phyloP scores from a whole-genome alignment of 805 yeast species.

The Kuraishia hungarica region DNA sequence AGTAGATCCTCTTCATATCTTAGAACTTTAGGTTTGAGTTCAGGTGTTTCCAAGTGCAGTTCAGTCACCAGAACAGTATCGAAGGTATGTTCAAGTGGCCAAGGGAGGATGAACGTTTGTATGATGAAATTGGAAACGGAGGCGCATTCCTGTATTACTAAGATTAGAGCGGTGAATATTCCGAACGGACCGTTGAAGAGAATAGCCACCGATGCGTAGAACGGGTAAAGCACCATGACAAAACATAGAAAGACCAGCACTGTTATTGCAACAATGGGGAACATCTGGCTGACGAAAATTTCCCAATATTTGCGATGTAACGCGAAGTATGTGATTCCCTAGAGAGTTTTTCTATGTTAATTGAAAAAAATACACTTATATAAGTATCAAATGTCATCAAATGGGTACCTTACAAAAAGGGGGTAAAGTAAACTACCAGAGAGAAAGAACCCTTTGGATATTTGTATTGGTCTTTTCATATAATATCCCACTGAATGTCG shows the following conservation, averaged over 20 bases:
- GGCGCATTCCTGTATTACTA: slow-evolving; percentile 21
- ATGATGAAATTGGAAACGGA: slow-evolving; percentile 20
- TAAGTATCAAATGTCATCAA: too few species aligned
- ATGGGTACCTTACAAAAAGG: neutral
- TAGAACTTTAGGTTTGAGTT: slow-evolving; percentile 8
- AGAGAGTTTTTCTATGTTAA: too few species aligned
- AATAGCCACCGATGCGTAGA: slow-evolving; percentile 6
- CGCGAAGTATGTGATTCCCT: neutral
- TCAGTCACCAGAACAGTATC: slow-evolving; percentile 20
- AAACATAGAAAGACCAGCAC: slow-evolving; percentile 10
- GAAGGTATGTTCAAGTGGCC: slow-evolving; percentile 19
- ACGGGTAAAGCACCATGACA: slow-evolving; percentile 1
- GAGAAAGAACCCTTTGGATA: neutral
- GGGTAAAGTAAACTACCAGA: neutral
- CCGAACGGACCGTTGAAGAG: slow-evolving; percentile 9
- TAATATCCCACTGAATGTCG: neutral
- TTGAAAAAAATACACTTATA: too few species aligned
- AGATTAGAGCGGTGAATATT: slow-evolving; percentile 16
- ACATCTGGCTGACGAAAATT: slow-evolving; percentile 13
- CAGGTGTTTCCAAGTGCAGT: slow-evolving; percentile 11
- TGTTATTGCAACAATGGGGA: slow-evolving; percentile 13
- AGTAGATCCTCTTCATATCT: slow-evolving; percentile 12
- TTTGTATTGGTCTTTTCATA: neutral
- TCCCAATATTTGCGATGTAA: slow-evolving; percentile 13
- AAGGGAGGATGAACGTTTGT: slow-evolving; percentile 21